Evolutionary conservation across 108 stramenopile species (phyloP).

Genomic region (Pinguiococcus pyrenoidosus): DNA sequence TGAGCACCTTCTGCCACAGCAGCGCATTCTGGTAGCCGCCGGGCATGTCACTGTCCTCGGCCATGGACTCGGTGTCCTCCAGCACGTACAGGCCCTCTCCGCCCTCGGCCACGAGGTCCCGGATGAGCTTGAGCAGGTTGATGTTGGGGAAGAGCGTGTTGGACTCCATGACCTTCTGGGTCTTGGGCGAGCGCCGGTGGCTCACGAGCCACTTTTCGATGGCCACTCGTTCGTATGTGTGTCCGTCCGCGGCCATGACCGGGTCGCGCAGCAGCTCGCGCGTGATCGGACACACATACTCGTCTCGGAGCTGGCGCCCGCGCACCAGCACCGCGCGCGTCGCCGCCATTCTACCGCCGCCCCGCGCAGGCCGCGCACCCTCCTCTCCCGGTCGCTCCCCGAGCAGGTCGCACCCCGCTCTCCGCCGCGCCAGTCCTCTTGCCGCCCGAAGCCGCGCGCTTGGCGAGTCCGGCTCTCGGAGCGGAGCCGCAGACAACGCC

Average conservation of each 20-base stretch:
- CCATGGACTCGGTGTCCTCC: background rate
- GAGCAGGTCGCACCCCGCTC: no score
- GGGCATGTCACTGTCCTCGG: background rate
- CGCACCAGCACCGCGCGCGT: background rate
- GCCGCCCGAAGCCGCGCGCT: no score
- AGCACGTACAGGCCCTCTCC: slow-evolving; percentile 27
- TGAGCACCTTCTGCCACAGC: slow-evolving; percentile 1
- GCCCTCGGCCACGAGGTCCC: slow-evolving; percentile 32
- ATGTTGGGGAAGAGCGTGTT: slow-evolving; percentile 22
- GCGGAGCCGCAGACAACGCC: no score
- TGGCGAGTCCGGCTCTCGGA: no score
- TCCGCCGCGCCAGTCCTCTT: no score
- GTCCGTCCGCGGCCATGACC: slow-evolving; percentile 30
- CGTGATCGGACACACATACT: slow-evolving; percentile 41
- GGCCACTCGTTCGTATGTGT: slow-evolving; percentile 27
- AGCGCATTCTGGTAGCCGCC: slow-evolving; percentile 1
- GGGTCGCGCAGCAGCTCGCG: slow-evolving; percentile 35
- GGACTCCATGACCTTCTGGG: slow-evolving; percentile 23
- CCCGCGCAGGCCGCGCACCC: no score
- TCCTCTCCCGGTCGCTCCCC: no score
- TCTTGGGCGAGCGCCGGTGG: slow-evolving; percentile 24
- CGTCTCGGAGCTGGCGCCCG: slow-evolving; percentile 31
- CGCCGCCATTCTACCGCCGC: no score
- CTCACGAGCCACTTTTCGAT: slow-evolving; percentile 30
- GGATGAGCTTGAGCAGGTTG: slow-evolving; percentile 28